Base-by-base conservation (phyloP, 2,329 filamentous ascomycete species). In the Knoxdaviesia proteae region DNA sequence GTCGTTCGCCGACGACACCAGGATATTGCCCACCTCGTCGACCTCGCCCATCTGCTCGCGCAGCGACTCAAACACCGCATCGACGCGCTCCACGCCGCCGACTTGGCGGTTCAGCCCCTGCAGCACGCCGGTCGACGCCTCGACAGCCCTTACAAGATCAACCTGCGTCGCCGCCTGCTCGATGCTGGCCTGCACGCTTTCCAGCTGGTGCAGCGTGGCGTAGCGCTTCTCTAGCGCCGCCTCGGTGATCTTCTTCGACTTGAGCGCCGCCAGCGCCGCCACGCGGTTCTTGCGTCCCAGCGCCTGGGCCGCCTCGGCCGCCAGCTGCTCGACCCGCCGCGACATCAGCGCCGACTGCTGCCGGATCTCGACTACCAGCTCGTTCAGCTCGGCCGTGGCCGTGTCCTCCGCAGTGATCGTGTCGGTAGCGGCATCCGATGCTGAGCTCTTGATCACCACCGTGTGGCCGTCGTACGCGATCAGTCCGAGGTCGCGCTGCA, bases 111-210 rank as follows among this genome's bases (percentile, higher is more conserved):
- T 86, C 32, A 98, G 66, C 31, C 64, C 67, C 49, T 71, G 70
- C 34, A 98, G 67, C 1, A 82, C 84, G 34, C 68, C 69, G 0
- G 80, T 74, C 47, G 83, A 84, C 10, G 77, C 71, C 53, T 84
- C 74, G 78, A 98, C 87, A 5, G 86, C 78, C 46, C 72, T 71
- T 6, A 96, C 75, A 9, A 94, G 71, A 51, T 84, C 80, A 6
- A 92, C 75, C 48, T 94, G 83, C 57, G 87, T 82, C 0, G 76
- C 70, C 0, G 90, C 90, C 57, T 88, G 77, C 55, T 94, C 79
- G 42, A 98, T 82, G 53, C 79, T 81, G n/a, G 68, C 60, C 43
- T 84, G 81, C 0, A 92, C 77, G 47, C 83, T 76, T 58, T 96
- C 86, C 1, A 98, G 69, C 58, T 94, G 86, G 37, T 67, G 64